phyloP scores from a whole-genome alignment of 2,329 filamentous ascomycete species.

The Raffaelea arxii region DNA sequence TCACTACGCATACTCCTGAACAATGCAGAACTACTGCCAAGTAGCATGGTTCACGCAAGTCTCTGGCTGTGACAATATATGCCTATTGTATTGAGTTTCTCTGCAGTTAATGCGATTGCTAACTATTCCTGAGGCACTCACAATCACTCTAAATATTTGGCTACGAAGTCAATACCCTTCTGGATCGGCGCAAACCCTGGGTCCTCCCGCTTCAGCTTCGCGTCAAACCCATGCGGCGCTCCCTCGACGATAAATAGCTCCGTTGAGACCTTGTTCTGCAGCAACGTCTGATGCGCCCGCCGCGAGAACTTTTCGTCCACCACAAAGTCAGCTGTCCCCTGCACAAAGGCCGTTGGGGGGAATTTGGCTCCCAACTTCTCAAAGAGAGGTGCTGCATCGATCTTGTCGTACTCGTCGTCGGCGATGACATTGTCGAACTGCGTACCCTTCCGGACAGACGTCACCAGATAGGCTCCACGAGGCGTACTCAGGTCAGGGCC shows the following conservation, averaged over 20 bases:
- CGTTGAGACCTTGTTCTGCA: not conserved
- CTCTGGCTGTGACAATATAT: too few species aligned
- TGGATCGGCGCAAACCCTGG: not conserved
- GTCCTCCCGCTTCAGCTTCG: not conserved
- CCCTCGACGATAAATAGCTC: not conserved
- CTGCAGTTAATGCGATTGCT: too few species aligned
- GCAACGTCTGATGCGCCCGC: not conserved
- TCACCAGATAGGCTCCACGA: not conserved
- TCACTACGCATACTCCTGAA: too few species aligned
- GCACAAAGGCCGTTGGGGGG: not conserved
- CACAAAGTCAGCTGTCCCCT: not conserved
- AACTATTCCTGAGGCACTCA: too few species aligned
- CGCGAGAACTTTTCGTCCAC: not conserved
- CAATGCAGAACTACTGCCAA: too few species aligned
- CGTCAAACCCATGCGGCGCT: not conserved
- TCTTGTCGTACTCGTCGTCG: not conserved
- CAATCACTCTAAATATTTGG: too few species aligned
- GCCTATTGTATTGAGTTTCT: too few species aligned
- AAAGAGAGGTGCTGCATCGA: not conserved
- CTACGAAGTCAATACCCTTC: not conserved
- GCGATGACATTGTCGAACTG: not conserved
- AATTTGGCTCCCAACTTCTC: not conserved
- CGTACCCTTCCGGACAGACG: not conserved
- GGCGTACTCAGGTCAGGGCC: not conserved
- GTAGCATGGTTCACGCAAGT: too few species aligned